Base-by-base conservation (phyloP, 805 yeast species). In the Candida glaebosa region DNA sequence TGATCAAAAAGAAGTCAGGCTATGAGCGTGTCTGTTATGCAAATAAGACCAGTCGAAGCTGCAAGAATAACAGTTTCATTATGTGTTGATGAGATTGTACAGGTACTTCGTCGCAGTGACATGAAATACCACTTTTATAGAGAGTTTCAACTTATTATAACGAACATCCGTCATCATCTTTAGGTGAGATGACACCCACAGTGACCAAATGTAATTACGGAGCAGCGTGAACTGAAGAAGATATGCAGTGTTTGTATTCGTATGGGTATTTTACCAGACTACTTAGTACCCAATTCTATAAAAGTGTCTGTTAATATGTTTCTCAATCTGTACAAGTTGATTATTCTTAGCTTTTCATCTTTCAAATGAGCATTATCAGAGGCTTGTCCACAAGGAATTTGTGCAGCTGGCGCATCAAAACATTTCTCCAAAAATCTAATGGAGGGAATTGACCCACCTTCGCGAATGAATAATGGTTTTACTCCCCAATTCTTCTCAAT, bases 371-470 rank as follows among this genome's bases (percentile, higher is more conserved):
- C 98, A 54, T 88, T 87, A 60, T 93, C 98, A 33, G 93, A 80
- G 1, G 91, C 78, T 65, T 91, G 99, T 0, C 98, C 99, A 56
- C 97, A 88, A 2, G 99, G 98, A 25, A 93, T 78, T 61, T 93
- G 98, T 0, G 91, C 95, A 1, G 96, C 98, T 18, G 87, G 87
- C 3, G 98, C 96, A 39, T 73, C 62, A 50, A 91, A 86, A 9
- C 76, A 69, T 59, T 86, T 86, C 53, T 91, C 99, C 49, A 91
- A 65, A 45, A 84, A 84, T 47, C 96, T 66, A 5, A 93, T 81
- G 8, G 91, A 83, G 2, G 99, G 97, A 58, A 91, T 89, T 0
- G 97, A 87, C 0, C 99, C 99, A 46, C 99, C 99, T 66, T 93
- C 99, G 49, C 98, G 78, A 24, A 93, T 87, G 45, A 81, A 83